Base-by-base conservation (phyloP, 2,329 filamentous ascomycete genomes). In the Phialophora macrospora region DNA sequence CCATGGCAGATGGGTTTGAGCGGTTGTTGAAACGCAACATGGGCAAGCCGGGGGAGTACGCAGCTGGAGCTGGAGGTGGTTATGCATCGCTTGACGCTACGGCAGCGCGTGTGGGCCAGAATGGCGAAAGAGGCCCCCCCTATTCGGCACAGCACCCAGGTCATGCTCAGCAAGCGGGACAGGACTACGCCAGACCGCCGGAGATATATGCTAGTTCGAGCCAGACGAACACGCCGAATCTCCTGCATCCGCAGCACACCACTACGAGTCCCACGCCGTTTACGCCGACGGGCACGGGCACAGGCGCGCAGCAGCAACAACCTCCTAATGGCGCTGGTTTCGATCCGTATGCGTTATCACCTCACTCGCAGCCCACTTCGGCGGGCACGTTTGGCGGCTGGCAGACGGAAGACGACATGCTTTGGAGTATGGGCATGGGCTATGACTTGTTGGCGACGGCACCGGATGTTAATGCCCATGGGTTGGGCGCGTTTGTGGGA, bases 391-490 rank as follows among this genome's bases (percentile, higher is more conserved):
- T 62, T 57, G 64, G 63, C 6, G 69, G 69, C 41, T 72, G 70
- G 70, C 66, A 68, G 58, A 70, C 65, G 30, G 69, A 71, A 63
- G 70, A 72, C 55, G 70, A 72, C 58, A 72, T 72, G 69, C 66
- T 72, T 7, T 72, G 70, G 70, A 71, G 69, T 46, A 68, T 72
- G 63, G 67, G 67, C 46, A 70, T 70, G 68, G 70, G 70, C 8
- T 72, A 72, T 58, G 70, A 72, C 57, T 51, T 72, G 63, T 60
- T 72, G 22, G 69, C 69, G 8, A 70, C 60, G 22, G 66, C 66
- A 28, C 69, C 69, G 28, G 69, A 70, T 24, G 63, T 68, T 17
- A 70, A 68, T 57, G 67, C 67, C 2, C 65, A 67, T 34, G 67
- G 67, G 7, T 34, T 65, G 48, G 57, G 66, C 24, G 60, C 59